phyloP scores from a whole-genome alignment of 106 monocot genomes.

The Acorus gramineus region DNA sequence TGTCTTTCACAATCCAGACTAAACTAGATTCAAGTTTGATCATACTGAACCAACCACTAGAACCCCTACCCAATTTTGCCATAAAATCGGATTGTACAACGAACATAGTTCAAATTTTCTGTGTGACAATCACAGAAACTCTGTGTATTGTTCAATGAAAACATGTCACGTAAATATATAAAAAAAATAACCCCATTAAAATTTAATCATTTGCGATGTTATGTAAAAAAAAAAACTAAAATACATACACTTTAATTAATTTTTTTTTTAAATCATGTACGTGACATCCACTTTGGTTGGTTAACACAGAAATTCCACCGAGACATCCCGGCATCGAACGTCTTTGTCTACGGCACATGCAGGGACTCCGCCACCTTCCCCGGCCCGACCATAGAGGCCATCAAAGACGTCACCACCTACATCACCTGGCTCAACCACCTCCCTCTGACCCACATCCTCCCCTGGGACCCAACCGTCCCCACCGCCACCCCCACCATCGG shows the following conservation, averaged over 20 bases:
- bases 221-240: background rate
- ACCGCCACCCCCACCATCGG: constrained; percentile 18
- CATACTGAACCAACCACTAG: too few relatives aligned
- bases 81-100: too few relatives aligned
- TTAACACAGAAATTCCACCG: constrained; percentile 62
- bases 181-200: too few relatives aligned
- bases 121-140: too few relatives aligned
- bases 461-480: constrained; percentile 55
- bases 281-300: background rate
- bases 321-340: constrained; percentile 45
- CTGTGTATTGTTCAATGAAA: too few relatives aligned
- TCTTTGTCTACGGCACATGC: constrained; percentile 49
- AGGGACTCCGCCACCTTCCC: constrained; percentile 47
- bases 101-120: too few relatives aligned
- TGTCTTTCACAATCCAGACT: too few relatives aligned
- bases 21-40: too few relatives aligned
- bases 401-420: constrained; percentile 32
- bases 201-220: background rate
- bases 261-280: background rate
- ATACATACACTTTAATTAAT: background rate
- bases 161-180: too few relatives aligned
- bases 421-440: constrained; percentile 72
- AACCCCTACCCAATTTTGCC: too few relatives aligned
- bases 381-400: constrained; percentile 67
- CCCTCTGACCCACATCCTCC: constrained; percentile 53